These are phyloP conservation scores for Gymnopilus junonius DNA, from an alignment of 768 basidiomycete genomes.

Conservation along the genomic window DNA sequence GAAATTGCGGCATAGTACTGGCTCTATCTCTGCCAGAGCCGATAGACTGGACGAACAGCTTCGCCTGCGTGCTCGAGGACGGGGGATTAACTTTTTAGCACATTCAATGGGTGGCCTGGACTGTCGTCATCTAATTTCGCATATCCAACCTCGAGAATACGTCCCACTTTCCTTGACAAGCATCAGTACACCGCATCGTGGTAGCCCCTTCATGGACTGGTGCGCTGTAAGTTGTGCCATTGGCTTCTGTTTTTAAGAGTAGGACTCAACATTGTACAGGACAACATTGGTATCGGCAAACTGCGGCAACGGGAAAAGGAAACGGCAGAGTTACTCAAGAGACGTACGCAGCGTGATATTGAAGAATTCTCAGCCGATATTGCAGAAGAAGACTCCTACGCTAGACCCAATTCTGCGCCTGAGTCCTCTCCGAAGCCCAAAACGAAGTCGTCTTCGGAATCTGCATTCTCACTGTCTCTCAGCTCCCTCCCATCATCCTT, in stretches of 20 bases:
- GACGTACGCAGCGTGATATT: conserved; percentile 10
- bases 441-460: conserved; percentile 32
- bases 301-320: conserved; percentile 45
- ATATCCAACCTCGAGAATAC: conserved; percentile 82
- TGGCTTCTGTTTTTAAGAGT: background rate
- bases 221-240: conserved; percentile 66
- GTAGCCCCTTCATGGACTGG: conserved; percentile 99
- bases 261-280: conserved; percentile 43
- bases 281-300: conserved; percentile 91
- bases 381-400: conserved; percentile 10
- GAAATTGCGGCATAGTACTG: conserved; percentile 64
- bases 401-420: background rate
- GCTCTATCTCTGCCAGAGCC: conserved; percentile 84
- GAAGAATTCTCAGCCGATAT: conserved; percentile 4
- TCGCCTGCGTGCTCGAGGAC: conserved; percentile 64
- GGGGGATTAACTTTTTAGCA: conserved; percentile 90
- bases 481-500: conserved; percentile 79
- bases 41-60: conserved; percentile 76
- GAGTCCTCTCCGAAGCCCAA: conserved; percentile 19
- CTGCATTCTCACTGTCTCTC: conserved; percentile 51
- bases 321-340: conserved; percentile 20
- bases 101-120: conserved; percentile 99
- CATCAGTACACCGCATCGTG: conserved; percentile 92
- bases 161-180: conserved; percentile 86
- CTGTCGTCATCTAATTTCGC: conserved; percentile 89